Evolutionary conservation across 2,329 filamentous ascomycete species (phyloP), one percentile per base, ranked within the genome.

Genomic region (Oidium heveae): DNA sequence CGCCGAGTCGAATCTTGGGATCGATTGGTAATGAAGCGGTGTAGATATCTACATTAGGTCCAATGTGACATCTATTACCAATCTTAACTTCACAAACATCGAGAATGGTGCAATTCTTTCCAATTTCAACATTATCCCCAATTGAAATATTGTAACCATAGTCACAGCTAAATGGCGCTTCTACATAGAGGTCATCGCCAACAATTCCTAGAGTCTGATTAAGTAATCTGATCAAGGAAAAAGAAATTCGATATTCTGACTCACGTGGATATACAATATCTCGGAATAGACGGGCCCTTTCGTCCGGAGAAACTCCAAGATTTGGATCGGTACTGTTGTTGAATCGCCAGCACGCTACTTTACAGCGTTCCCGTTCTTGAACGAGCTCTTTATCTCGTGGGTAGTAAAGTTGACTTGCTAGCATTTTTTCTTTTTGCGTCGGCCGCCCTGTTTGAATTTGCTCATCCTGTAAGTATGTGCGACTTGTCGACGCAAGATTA

Each of bases 61-160:
- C 86, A 59, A 88, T 81, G 64, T 82, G 75, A 53, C 77, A 79
- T 56, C 84, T 78, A 57, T 85, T 77, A 2, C 88, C 88, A 62
- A 96, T 87, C 50, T 72, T 79, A 57, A 96, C 83, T 58, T 80
- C 74, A 64, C 81, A 84, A n/a, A 87, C 81, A 65, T 98, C 91
- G 55, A 88, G 78, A 63, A 96, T 82, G 32, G 80, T 81, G 67
- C 88, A 95, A 62, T 86, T 84, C 55, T 84, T 76, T 18, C 83
- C 85, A 60, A 96, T 84, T 55, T 81, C 76, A 2, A 93, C 86
- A 59, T 91, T 81, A 61, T 88, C 82, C 13, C 85, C 88, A 59
- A 98, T 84, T 51, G 76, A 76, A 61, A 96, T 83, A 66, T 98
- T 96, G 69, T 94, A 96, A 0, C 91, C 91, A 63, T 95, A 95